A percentile compares a stretch with the other conserved stretches of the same genome.
These are phyloP conservation scores for Aspergillus wentii DNA, from an alignment of 495 filamentous ascomycete species.

Conservation along the genomic window DNA sequence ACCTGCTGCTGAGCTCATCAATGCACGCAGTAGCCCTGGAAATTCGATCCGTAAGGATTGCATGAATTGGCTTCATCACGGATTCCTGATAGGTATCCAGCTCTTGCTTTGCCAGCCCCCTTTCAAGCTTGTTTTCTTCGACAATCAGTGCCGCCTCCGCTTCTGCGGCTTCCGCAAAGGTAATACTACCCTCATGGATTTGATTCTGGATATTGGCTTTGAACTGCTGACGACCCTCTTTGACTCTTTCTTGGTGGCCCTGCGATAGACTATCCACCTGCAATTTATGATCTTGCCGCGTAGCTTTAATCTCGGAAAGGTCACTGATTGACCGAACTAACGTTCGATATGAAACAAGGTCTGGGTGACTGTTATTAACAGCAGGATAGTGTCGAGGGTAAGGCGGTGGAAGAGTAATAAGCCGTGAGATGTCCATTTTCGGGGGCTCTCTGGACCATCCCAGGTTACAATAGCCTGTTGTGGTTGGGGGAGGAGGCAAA, in stretches of 20 bases:
- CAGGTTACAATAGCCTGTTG: conserved; percentile 8
- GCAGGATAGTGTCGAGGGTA: conserved; percentile 93
- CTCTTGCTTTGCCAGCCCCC: conserved; percentile 60
- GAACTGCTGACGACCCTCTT: conserved; percentile 47
- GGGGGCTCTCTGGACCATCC: conserved; percentile 28
- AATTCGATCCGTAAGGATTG: conserved; percentile 62
- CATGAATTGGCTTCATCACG: conserved; percentile 73
- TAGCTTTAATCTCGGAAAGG: conserved; percentile 62
- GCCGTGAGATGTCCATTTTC: conserved; percentile 79
- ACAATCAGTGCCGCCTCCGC: conserved; percentile 62
- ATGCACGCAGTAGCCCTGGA: conserved; percentile 60
- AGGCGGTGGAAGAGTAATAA: conserved; percentile 88
- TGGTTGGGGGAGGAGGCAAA: conserved; percentile 22
- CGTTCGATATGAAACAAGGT: conserved; percentile 70
- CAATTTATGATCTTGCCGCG: conserved; percentile 53
- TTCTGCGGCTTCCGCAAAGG: conserved; percentile 74
- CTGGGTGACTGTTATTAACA: conserved; percentile 91
- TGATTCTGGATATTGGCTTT: conserved; percentile 64
- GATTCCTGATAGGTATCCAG: conserved; percentile 73
- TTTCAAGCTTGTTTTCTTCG: conserved; percentile 55
- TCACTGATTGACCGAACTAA: conserved; percentile 74
- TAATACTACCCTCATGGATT: conserved; percentile 69
- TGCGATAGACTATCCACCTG: conserved; percentile 33
- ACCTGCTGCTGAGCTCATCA: conserved; percentile 60
- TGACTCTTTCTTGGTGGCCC: conserved; percentile 33